Conservation (phyloP, 2,329 filamentous ascomycete species). For the Sclerotinia glacialis region DNA sequence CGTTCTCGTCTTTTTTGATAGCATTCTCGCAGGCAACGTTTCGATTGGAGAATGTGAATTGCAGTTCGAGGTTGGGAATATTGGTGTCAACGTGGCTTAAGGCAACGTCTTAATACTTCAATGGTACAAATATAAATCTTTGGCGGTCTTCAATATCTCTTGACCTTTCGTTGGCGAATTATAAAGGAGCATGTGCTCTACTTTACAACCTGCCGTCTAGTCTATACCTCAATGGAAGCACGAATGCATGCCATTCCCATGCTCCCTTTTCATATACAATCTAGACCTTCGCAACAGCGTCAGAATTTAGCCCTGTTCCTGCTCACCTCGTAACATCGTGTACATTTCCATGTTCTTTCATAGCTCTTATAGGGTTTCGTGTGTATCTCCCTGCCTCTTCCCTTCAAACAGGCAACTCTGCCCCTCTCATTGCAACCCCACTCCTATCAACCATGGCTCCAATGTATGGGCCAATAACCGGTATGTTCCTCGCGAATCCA, state of each 20-base stretch:
- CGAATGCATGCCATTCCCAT: neutral
- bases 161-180: conserved; percentile 9
- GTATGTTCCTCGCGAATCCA: conserved; percentile 79
- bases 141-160: conserved; percentile 11
- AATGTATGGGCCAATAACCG: conserved; percentile 83
- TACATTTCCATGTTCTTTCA: conserved; percentile 6
- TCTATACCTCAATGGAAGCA: neutral
- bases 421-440: conserved; percentile 67
- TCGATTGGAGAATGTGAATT: conserved; percentile 11
- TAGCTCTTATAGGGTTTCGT: neutral
- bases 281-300: neutral
- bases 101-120: conserved; percentile 9
- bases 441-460: conserved; percentile 68
- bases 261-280: conserved; percentile 15
- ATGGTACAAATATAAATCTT: neutral
- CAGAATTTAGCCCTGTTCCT: neutral
- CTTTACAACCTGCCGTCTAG: conserved; percentile 18
- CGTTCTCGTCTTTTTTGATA: conserved; percentile 26
- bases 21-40: conserved; percentile 15
- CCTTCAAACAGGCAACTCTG: conserved; percentile 70
- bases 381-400: neutral
- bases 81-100: neutral
- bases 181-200: conserved; percentile 27
- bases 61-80: conserved; percentile 17
- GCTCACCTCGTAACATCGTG: neutral